Conservation (phyloP, 2,329 filamentous ascomycete species). For the Lizonia empirigonia region DNA sequence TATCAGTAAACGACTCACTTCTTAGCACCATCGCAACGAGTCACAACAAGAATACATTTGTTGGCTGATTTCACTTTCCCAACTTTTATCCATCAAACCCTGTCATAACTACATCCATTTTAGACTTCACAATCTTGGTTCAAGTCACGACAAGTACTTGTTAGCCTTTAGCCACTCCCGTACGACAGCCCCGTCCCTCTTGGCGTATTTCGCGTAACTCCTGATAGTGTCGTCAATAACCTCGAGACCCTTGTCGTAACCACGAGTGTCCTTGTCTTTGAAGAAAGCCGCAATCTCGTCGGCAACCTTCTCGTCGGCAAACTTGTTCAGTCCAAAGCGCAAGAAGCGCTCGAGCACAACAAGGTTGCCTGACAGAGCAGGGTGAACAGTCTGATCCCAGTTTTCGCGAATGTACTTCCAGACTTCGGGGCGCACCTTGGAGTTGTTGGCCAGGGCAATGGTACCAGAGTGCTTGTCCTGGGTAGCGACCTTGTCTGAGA, state of each 20-base stretch:
- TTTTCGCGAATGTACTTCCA: slow-evolving; percentile 88
- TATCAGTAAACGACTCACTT: background rate
- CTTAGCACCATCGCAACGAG: too few species aligned
- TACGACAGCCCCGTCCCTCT: slow-evolving; percentile 73
- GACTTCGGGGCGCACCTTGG: slow-evolving; percentile 71
- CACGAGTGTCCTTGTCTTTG: slow-evolving; percentile 79
- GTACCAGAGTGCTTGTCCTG: slow-evolving; percentile 88
- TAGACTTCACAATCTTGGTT: slow-evolving; percentile 17
- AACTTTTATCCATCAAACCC: too few species aligned
- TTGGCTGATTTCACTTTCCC: too few species aligned
- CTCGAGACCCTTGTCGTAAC: slow-evolving; percentile 83
- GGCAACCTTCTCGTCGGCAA: slow-evolving; percentile 71
- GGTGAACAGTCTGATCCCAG: slow-evolving; percentile 71
- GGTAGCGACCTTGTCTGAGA: slow-evolving; percentile 81
- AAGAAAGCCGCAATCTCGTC: slow-evolving; percentile 87
- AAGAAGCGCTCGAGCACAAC: slow-evolving; percentile 90
- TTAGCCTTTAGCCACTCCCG: slow-evolving; percentile 77
- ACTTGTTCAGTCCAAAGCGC: slow-evolving; percentile 76
- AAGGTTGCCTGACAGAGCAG: slow-evolving; percentile 77
- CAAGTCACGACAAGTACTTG: slow-evolving; percentile 56
- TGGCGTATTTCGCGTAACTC: slow-evolving; percentile 80
- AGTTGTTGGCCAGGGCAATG: slow-evolving; percentile 73
- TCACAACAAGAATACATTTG: too few species aligned
- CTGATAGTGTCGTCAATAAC: slow-evolving; percentile 86
- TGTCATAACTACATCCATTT: background rate